A percentile compares a stretch with the other conserved stretches of the same genome.
Evolutionary conservation across 108 stramenopile genomes (phyloP).

Genomic region (Cylindrotheca fusiformis): DNA sequence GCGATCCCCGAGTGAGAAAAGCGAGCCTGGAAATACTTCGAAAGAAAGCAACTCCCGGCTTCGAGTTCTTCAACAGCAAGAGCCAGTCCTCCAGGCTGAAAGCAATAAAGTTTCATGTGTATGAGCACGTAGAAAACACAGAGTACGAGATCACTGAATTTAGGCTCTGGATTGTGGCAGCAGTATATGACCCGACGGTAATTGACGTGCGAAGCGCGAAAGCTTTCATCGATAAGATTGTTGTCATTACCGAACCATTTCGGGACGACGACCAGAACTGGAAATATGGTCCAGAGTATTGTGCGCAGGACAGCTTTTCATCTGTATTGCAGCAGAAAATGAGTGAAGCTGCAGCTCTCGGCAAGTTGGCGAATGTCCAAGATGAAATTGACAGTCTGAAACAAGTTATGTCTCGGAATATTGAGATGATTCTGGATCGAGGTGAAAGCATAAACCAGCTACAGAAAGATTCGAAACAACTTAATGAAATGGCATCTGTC

Average conservation of each 20-base stretch:
- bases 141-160: constrained; percentile 9
- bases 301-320: constrained; percentile 60
- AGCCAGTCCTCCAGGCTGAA: constrained; percentile 15
- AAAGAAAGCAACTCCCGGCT: constrained; percentile 64
- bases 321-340: constrained; percentile 66
- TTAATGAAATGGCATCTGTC: constrained; percentile 49
- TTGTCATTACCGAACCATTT: constrained; percentile 47
- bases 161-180: constrained; percentile 51
- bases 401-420: constrained; percentile 63
- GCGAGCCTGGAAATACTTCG: constrained; percentile 43
- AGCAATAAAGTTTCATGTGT: constrained; percentile 68
- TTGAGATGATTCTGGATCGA: constrained; percentile 47
- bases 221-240: constrained; percentile 65
- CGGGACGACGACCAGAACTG: constrained; percentile 40
- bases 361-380: constrained; percentile 43
- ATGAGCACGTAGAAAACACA: constrained; percentile 23
- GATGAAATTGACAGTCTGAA: constrained; percentile 46
- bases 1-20: constrained; percentile 37
- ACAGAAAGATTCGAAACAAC: constrained; percentile 31
- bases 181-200: constrained; percentile 45
- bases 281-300: constrained; percentile 39
- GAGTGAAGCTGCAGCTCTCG: constrained; percentile 51
- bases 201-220: constrained; percentile 32
- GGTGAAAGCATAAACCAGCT: constrained; percentile 53
- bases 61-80: constrained; percentile 40